phyloP scores from a whole-genome alignment of 805 yeast genomes.

The Cyberlindnera suaveolens region DNA sequence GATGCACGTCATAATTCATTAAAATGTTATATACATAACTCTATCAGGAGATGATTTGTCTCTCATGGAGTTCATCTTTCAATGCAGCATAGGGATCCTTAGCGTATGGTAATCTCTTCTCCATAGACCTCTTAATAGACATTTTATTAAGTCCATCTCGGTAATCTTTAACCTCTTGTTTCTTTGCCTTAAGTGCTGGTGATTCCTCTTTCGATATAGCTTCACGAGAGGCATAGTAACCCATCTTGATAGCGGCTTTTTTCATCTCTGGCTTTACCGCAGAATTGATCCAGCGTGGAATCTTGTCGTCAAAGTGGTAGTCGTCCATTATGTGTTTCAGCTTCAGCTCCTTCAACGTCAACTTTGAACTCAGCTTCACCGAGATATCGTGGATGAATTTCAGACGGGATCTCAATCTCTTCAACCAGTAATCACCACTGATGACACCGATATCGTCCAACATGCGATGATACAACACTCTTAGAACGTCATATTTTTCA shows the following conservation, averaged over 20 bases:
- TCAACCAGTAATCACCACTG: slow-evolving; percentile 23
- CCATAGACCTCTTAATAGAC: slow-evolving; percentile 26
- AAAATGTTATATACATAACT: neutral
- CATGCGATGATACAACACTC: slow-evolving; percentile 23
- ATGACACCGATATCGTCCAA: slow-evolving; percentile 11
- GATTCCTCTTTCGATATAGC: neutral
- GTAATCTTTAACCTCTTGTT: slow-evolving; percentile 8
- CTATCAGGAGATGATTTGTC: slow-evolving; percentile 11
- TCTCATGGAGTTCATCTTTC: slow-evolving; percentile 24
- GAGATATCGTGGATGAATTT: slow-evolving; percentile 14
- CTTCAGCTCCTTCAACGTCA: slow-evolving; percentile 12
- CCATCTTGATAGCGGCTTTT: slow-evolving; percentile 8
- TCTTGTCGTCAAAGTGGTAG: slow-evolving; percentile 1
- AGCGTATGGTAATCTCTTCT: slow-evolving; percentile 26
- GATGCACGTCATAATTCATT: neutral
- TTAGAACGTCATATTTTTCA: slow-evolving; percentile 19
- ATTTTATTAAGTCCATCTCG: slow-evolving; percentile 21
- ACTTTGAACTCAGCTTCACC: slow-evolving; percentile 14
- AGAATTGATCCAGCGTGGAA: slow-evolving; percentile 6
- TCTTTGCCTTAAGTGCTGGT: slow-evolving; percentile 1
- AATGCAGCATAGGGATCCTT: slow-evolving; percentile 26
- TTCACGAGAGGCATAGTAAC: slow-evolving; percentile 9
- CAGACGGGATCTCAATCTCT: slow-evolving; percentile 16
- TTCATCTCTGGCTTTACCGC: slow-evolving; percentile 1
- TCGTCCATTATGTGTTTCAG: slow-evolving; percentile 1